Base-by-base conservation (phyloP, 805 yeast species). In the Schwanniomyces vanrijiae region DNA sequence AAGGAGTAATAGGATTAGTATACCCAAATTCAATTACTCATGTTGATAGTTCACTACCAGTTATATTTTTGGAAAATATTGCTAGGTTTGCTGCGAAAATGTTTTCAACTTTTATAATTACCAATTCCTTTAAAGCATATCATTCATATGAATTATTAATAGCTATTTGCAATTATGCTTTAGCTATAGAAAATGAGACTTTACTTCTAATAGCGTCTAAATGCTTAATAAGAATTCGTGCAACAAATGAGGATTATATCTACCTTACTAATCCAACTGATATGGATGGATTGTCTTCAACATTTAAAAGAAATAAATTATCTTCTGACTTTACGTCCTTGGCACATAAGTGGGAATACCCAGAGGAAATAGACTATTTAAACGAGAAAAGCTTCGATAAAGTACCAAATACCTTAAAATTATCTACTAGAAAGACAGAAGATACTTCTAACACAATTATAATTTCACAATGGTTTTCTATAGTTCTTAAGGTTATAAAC, bases 281-380 rank as follows among this genome's bases (percentile, higher is more conserved):
- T 58, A 80, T 84, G 71, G 85, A 80, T 37, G 90, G 88, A 0
- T 62, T 86, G 14, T 79, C 89, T 8, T 77, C 83, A 2, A 76
- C 82, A 0, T 72, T 86, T 44, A 75, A 77, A 4, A 70, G 89
- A 57, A 79, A 80, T 48, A 56, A 62, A 22, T 62, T 65, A 51
- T 57, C 57, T 21, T 35, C 56, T 11, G 58, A 53, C 4, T 53
- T 64, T 22, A 60, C 49, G 2, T 53, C 52, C 3, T 24, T 44
- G 0, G 51, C 52, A 9, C 54, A 66, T 55, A 65, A 54, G 47
- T 86, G 91, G 92, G 61, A 64, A 4, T 84, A 73, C 54, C 92
- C 91, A 0, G 91, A 86, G 51, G 57, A 62, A 0, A 56, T 78
- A 2, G 64, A 65, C 3, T 81, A 79, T 53, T 65, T 85, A 16